Conservation (phyloP, 805 yeast species). For the Candida ulmi region DNA sequence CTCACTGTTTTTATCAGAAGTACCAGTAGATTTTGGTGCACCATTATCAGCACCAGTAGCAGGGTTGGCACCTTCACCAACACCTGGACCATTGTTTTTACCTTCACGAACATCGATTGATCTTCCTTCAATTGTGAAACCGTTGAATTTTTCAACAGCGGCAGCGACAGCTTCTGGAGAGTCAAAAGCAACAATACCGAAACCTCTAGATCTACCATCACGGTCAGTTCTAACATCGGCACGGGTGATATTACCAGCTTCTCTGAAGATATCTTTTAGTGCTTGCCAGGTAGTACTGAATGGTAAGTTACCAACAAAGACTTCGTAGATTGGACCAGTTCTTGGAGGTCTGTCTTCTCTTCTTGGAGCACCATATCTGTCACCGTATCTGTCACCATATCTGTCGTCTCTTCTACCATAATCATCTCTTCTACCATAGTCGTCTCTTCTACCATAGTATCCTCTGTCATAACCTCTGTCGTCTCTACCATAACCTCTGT, state of each 20-base stretch:
- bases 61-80: neutral
- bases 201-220: constrained; percentile 78
- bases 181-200: constrained; percentile 73
- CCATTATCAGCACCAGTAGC: neutral
- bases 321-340: constrained; percentile 35
- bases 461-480: constrained; percentile 8
- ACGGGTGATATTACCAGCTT: constrained; percentile 69
- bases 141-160: constrained; percentile 68
- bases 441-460: constrained; percentile 6
- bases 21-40: too few species aligned
- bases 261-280: constrained; percentile 76
- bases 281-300: constrained; percentile 80
- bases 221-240: constrained; percentile 70
- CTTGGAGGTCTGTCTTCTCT: constrained; percentile 5
- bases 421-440: constrained; percentile 9
- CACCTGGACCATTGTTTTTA: constrained; percentile 22
- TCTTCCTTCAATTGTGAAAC: constrained; percentile 71
- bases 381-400: constrained; percentile 11
- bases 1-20: constrained; percentile 25
- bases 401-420: constrained; percentile 1
- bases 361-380: constrained; percentile 16
- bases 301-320: constrained; percentile 80
- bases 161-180: constrained; percentile 60
- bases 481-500: constrained; percentile 11
- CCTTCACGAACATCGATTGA: constrained; percentile 77